These are phyloP conservation scores for Umbelopsis vinacea DNA, from an alignment of 192 early-diverging fungal species.

Conservation along the genomic window DNA sequence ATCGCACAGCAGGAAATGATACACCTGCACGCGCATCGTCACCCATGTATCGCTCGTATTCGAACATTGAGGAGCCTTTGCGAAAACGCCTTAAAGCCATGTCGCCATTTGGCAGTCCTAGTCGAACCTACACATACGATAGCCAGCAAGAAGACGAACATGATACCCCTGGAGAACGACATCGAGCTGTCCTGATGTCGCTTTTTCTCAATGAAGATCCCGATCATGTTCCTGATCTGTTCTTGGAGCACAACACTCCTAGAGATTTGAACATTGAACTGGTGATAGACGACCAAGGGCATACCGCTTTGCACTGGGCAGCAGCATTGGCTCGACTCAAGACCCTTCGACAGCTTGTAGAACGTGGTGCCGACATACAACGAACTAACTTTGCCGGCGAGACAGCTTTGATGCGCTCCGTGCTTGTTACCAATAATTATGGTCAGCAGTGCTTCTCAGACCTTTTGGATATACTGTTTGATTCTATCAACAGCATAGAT, in stretches of 20 bases:
- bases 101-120: slow-evolving; percentile 3
- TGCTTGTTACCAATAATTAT: slow-evolving; percentile 84
- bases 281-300: slow-evolving; percentile 92
- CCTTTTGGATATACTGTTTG: slow-evolving; percentile 72
- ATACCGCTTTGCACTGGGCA: slow-evolving; percentile 96
- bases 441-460: slow-evolving; percentile 77
- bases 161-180: slow-evolving; percentile 53
- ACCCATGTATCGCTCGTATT: slow-evolving; percentile 13
- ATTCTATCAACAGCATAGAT: slow-evolving; percentile 75
- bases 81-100: not conserved
- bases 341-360: slow-evolving; percentile 76
- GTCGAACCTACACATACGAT: slow-evolving; percentile 7
- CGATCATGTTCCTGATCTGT: slow-evolving; percentile 51
- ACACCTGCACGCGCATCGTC: slow-evolving; percentile 21
- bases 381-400: slow-evolving; percentile 83
- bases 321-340: slow-evolving; percentile 81
- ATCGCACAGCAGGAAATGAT: slow-evolving; percentile 30
- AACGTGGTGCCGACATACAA: slow-evolving; percentile 72
- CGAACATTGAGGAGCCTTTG: slow-evolving; percentile 21
- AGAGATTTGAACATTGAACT: slow-evolving; percentile 76
- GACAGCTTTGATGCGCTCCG: slow-evolving; percentile 86
- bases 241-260: slow-evolving; percentile 42
- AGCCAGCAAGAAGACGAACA: slow-evolving; percentile 26
- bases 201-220: slow-evolving; percentile 84
- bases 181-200: slow-evolving; percentile 81